A percentile compares a stretch with the other conserved stretches of the same genome.
Conservation (phyloP, 2,329 filamentous ascomycete species). For the Nannizzia gypsea region DNA sequence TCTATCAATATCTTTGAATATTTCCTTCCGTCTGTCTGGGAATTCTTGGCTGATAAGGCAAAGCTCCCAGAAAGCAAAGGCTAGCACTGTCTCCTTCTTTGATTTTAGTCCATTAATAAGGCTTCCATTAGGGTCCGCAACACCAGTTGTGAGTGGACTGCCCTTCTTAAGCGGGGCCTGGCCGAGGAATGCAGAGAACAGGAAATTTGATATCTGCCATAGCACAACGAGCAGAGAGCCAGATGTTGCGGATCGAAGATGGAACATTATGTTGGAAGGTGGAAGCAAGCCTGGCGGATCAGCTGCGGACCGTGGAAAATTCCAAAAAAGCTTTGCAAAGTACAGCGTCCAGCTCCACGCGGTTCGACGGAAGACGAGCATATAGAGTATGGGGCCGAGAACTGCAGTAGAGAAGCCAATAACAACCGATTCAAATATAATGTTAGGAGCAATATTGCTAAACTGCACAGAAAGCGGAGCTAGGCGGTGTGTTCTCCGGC, state of each 20-base stretch:
- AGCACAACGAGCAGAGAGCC: conserved; percentile 57
- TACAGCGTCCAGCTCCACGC: conserved; percentile 60
- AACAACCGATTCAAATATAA: conserved; percentile 24
- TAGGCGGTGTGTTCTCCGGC: conserved; percentile 28
- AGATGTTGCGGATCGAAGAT: conserved; percentile 47
- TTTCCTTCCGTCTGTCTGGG: conserved; percentile 61
- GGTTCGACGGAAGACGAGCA: conserved; percentile 47
- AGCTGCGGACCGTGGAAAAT: conserved; percentile 59
- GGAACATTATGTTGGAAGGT: conserved; percentile 47
- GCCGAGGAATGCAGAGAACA: conserved; percentile 70
- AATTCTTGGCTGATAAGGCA: conserved; percentile 65
- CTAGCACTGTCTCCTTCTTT: conserved; percentile 65
- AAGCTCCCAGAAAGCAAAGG: conserved; percentile 87
- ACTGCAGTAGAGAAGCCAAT: conserved; percentile 32
- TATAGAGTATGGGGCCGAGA: conserved; percentile 49
- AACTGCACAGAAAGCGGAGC: conserved; percentile 30
- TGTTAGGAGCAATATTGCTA: conserved; percentile 21
- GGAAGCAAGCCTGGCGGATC: conserved; percentile 42
- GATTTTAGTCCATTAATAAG: conserved; percentile 71
- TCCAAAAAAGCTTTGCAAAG: conserved; percentile 61
- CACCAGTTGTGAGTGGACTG: conserved; percentile 70
- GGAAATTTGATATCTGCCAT: conserved; percentile 65
- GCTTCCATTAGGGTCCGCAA: conserved; percentile 85
- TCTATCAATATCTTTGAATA: conserved; percentile 80
- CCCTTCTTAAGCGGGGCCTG: conserved; percentile 72